phyloP scores from a whole-genome alignment of 352 stramenopile species.

The Aphanomyces astaci region DNA sequence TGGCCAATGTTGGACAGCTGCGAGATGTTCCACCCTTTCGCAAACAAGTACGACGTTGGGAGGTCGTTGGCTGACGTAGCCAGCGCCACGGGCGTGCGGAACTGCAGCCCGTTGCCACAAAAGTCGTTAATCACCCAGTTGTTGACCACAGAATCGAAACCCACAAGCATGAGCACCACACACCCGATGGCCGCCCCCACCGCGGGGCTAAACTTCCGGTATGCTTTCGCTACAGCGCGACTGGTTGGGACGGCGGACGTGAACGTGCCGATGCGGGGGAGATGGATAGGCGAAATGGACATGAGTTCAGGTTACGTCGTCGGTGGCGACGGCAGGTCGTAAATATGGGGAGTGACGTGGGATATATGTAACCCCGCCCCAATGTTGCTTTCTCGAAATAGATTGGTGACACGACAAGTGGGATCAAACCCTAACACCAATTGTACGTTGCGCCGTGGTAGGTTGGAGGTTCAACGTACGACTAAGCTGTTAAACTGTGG shows the following conservation, averaged over 20 bases:
- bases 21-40: not conserved
- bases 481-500: no score
- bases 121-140: conserved; percentile 21
- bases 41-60: not conserved
- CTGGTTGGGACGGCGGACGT: not conserved
- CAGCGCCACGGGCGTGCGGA: not conserved
- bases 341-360: no score
- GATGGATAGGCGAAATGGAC: no score
- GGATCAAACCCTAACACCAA: no score
- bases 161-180: not conserved
- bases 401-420: no score
- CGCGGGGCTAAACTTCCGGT: not conserved
- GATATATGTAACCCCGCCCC: no score
- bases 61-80: not conserved
- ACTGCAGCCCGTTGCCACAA: conserved; percentile 10
- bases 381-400: no score
- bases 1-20: conserved; percentile 14
- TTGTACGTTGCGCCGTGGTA: no score
- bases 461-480: no score
- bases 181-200: not conserved
- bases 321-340: no score
- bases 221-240: not conserved
- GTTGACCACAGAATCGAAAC: not conserved
- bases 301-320: no score
- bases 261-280: no score